Percentiles rank a stretch among this genome's conserved stretches.
phyloP scores from a whole-genome alignment of 2,329 filamentous ascomycete species.

The Ophiocordyceps camponoti-rufipedis region DNA sequence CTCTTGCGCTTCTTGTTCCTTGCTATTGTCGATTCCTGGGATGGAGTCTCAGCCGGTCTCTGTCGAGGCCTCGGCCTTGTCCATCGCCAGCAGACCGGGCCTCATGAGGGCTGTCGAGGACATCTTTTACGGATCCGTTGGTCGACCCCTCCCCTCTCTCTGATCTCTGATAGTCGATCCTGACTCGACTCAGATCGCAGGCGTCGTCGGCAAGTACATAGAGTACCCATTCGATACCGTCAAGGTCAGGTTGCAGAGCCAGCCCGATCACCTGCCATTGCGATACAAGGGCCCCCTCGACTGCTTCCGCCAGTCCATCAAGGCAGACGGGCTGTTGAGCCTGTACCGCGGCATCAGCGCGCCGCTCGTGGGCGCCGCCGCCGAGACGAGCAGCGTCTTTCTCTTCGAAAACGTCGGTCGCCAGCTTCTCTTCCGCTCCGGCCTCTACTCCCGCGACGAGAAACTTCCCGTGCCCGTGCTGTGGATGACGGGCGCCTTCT shows the following conservation, averaged over 20 bases:
- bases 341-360: slow-evolving; percentile 89
- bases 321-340: slow-evolving; percentile 57
- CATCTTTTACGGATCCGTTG: slow-evolving; percentile 70
- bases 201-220: slow-evolving; percentile 83
- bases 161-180: background rate
- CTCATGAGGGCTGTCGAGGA: slow-evolving; percentile 62
- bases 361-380: slow-evolving; percentile 74
- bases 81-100: slow-evolving; percentile 19
- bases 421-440: slow-evolving; percentile 38
- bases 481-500: slow-evolving; percentile 64
- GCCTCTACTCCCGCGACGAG: slow-evolving; percentile 29
- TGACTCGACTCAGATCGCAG: slow-evolving; percentile 40
- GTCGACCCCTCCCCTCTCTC: slow-evolving; percentile 10
- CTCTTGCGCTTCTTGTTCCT: background rate
- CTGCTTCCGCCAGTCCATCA: slow-evolving; percentile 78
- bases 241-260: slow-evolving; percentile 94
- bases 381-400: slow-evolving; percentile 85
- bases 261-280: slow-evolving; percentile 66
- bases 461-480: slow-evolving; percentile 59
- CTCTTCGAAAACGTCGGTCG: slow-evolving; percentile 71
- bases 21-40: background rate
- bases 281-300: slow-evolving; percentile 77
- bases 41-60: slow-evolving; percentile 15
- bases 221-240: slow-evolving; percentile 98
- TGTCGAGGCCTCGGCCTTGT: slow-evolving; percentile 9